Base-by-base conservation (phyloP, 1,284 basidiomycete species). In the Paramarasmius palmivorus region DNA sequence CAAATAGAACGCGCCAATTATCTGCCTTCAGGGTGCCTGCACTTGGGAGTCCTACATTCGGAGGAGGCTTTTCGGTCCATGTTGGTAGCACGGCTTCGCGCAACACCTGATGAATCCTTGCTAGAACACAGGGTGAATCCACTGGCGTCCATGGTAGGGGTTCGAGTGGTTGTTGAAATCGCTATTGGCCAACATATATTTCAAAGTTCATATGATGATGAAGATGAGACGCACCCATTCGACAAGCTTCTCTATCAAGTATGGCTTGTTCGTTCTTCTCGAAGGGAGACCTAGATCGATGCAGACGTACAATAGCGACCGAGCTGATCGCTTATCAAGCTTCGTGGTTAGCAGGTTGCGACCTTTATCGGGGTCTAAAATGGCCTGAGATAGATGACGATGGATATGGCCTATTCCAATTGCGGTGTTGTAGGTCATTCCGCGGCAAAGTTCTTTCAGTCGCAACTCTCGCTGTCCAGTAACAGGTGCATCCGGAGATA, bases 1-100 rank as follows among this genome's bases (percentile, higher is more conserved):
- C 15, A 23, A 40, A 51, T 3, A 51, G 40, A 4, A 25, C 38
- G 5, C 54, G 14, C 54, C 54, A 55, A 22, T 55, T n/a, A 19
- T 50, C 49, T 10, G 49, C 49, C 35, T 55, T 55, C 19, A 55
- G 19, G 3, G 54, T 47, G 20, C 49, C 54, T 3, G 39, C 54
- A n/a, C 19, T 23, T 6, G 39, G 23, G 6, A 50, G 29, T 20
- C 53, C 47, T 23, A 32, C 17, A 15, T 54, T 46, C n/a, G 26
- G 48, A 2, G 48, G 53, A n/a, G 53, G 53, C 42, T 54, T 54
- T 3, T 8, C 14, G n/a, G 45, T 14, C 47, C 34, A 49, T 15
- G 53, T 34, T 3, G 48, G 47, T 3, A 42, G 34, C 4, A 50
- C 12, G 7, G 45, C 19, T 19, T 54, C 40, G 4, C 15, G 25